These are phyloP conservation scores for Phytophthora ramorum DNA, from an alignment of 352 stramenopile species.

Conservation along the genomic window DNA sequence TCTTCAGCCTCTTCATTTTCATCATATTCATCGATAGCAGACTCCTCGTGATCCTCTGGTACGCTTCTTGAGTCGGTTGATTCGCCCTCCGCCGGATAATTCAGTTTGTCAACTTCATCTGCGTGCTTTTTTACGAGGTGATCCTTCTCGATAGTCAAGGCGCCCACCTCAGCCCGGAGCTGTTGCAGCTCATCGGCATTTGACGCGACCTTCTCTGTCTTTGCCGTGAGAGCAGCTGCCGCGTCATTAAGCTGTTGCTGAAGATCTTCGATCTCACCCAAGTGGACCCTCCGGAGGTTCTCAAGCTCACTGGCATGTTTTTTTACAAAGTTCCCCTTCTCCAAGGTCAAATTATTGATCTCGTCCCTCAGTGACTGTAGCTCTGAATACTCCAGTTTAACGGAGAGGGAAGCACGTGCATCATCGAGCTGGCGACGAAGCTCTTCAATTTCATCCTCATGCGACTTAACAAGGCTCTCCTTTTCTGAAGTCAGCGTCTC, in stretches of 20 bases:
- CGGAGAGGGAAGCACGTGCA: not conserved
- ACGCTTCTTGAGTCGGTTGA: not conserved
- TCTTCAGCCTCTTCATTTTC: constrained; percentile 14
- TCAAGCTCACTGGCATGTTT: constrained; percentile 14
- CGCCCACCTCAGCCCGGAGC: constrained; percentile 30
- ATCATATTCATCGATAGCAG: constrained; percentile 2
- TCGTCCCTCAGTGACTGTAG: constrained; percentile 20
- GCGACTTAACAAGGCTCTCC: not conserved
- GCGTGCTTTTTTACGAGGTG: constrained; percentile 29
- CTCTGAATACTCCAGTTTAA: constrained; percentile 16
- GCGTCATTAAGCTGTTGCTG: constrained; percentile 8
- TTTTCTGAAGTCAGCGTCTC: not conserved
- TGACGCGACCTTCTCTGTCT: constrained; percentile 24
- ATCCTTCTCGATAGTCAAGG: constrained; percentile 29
- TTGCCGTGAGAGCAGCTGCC: constrained; percentile 3
- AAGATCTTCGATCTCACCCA: constrained; percentile 25
- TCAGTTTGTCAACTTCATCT: constrained; percentile 31
- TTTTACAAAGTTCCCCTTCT: constrained; percentile 9
- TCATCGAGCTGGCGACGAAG: constrained; percentile 20
- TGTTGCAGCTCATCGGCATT: constrained; percentile 39
- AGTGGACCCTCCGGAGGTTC: constrained; percentile 1
- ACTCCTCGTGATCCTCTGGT: not conserved
- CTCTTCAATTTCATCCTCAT: not conserved
- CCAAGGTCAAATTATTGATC: constrained; percentile 6
- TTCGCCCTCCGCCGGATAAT: constrained; percentile 13